Base-by-base conservation (phyloP, 768 basidiomycete species). In the Phaeotremella skinneri region DNA sequence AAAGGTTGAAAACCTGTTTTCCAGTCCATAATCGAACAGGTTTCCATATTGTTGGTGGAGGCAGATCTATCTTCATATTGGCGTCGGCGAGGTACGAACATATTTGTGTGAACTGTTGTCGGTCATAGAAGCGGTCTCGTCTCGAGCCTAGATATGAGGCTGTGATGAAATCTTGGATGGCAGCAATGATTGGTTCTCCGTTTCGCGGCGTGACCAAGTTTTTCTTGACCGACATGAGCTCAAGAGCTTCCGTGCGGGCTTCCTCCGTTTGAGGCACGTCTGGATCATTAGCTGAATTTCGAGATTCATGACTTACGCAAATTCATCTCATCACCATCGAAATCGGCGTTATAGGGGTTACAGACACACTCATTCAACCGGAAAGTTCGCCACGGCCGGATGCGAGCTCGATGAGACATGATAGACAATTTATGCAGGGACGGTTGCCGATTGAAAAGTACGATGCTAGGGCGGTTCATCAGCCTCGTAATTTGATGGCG, bases 271-370 rank as follows among this genome's bases (percentile, higher is more conserved):
- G 96, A 0, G 96, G 96, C 1, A 99, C 91, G 78, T 99, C 93
- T 98, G 32, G 43, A 16, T 25, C 2, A 16, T 43, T 51, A 2
- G 26, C 27, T 6, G 74, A n/a, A 13, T 13, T 45, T 9, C 43
- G 23, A 14, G 13, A 13, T 7, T 21, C 2, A 39, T 9, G 4
- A 71, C 90, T 69, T 70, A 93, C 94, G 96, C 69, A 99, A 80
- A 79, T 99, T 99, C 96, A 99, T 99, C 77, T 99, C 96, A 75
- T 99, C 96, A 61, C 96, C 96, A 75, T 99, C 96, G 65, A 99
- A 99, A 81, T 99, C 96, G 49, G 96, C 96, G 73, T 97, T 97
- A 79, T 97, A 98, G 6, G 96, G 96, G 48, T 90, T 92, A 78
- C 96, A 99, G 7, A 97, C 96, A 84, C 96, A 99, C 76, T 99